phyloP scores from a whole-genome alignment of 352 stramenopile genomes.

The Globisporangium barbulae region DNA sequence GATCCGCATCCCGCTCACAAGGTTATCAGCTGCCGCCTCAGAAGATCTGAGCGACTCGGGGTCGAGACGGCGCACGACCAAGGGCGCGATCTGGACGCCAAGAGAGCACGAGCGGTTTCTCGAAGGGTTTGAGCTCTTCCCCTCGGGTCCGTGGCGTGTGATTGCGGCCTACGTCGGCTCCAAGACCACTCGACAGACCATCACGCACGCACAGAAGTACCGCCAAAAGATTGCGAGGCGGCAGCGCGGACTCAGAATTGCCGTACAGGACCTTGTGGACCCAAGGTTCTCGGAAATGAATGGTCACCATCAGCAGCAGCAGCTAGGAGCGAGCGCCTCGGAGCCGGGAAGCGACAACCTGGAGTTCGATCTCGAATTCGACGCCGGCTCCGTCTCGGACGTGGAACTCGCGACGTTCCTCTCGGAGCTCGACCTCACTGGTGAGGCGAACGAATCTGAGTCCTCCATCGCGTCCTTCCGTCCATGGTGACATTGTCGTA shows the following conservation, averaged over 20 bases:
- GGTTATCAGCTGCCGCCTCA: not conserved
- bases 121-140: conserved; percentile 32
- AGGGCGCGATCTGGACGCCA: not conserved
- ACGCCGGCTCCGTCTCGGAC: not conserved
- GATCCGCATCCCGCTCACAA: conserved; percentile 2
- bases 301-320: not conserved
- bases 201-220: conserved; percentile 84
- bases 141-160: conserved; percentile 27
- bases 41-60: not conserved
- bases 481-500: not conserved
- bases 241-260: not conserved
- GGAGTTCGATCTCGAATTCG: not conserved
- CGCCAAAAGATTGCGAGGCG: conserved; percentile 59
- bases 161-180: conserved; percentile 32
- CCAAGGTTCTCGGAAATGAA: not conserved
- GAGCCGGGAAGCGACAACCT: not conserved
- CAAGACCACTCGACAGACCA: conserved; percentile 92
- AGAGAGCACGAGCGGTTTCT: conserved; percentile 38
- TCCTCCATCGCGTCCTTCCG: not conserved
- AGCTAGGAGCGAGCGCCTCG: not conserved
- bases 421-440: not conserved
- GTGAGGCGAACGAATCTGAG: not conserved
- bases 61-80: not conserved
- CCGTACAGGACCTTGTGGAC: not conserved
- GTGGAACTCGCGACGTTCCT: conserved; percentile 1